Evolutionary conservation across 2,329 filamentous ascomycete genomes (phyloP).

Genomic region (Talaromyces sp.): DNA sequence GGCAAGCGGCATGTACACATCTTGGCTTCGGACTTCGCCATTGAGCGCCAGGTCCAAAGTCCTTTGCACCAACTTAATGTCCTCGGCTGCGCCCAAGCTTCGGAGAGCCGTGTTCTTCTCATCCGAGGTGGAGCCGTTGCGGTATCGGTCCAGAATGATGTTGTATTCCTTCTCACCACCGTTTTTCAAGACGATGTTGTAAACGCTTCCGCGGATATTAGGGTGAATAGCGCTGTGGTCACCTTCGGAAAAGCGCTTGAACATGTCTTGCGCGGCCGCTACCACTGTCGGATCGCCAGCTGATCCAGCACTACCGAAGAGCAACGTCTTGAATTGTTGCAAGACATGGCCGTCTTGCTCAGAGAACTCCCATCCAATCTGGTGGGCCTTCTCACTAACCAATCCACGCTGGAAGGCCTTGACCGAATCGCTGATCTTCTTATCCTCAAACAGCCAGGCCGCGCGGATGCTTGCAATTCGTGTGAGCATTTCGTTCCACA

Average conservation of each 20-base stretch:
- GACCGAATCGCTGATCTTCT: constrained; percentile 63
- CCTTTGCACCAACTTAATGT: constrained; percentile 72
- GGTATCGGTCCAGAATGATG: constrained; percentile 67
- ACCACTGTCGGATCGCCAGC: constrained; percentile 74
- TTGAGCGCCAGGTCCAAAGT: constrained; percentile 70
- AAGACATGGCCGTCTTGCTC: constrained; percentile 80
- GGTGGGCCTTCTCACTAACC: constrained; percentile 71
- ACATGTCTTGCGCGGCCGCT: constrained; percentile 81
- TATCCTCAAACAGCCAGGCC: constrained; percentile 84
- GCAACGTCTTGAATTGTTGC: constrained; percentile 88
- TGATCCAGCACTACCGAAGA: constrained; percentile 79
- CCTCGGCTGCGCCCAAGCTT: constrained; percentile 69
- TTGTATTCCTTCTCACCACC: constrained; percentile 86
- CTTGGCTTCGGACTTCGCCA: constrained; percentile 85
- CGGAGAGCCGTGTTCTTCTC: constrained; percentile 90
- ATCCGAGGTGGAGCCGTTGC: constrained; percentile 68
- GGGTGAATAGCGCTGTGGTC: constrained; percentile 80
- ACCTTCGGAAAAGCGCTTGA: constrained; percentile 72
- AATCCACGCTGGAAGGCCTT: constrained; percentile 78
- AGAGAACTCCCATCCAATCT: constrained; percentile 82
- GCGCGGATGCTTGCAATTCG: constrained; percentile 72
- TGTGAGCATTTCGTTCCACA: constrained; percentile 87
- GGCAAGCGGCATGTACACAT: constrained; percentile 82
- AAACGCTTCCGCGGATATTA: constrained; percentile 82
- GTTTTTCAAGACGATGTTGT: constrained; percentile 74